Conservation (phyloP, 2,329 filamentous ascomycete genomes). For the Penicillium paneum region DNA sequence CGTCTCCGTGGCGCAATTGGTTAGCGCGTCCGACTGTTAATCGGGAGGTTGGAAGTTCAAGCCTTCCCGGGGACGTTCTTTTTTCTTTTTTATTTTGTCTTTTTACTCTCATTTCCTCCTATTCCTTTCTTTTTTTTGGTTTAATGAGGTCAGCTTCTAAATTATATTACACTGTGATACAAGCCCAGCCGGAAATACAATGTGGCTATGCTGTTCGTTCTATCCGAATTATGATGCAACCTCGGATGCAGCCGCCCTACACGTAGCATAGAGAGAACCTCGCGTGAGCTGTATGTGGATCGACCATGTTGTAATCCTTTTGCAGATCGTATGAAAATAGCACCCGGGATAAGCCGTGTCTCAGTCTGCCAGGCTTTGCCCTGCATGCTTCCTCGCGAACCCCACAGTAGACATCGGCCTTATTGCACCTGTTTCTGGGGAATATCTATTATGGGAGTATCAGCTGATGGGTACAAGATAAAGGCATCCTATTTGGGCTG, state of each 20-base stretch:
- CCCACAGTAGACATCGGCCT: slow-evolving; percentile 7
- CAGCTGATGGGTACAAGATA: neutral
- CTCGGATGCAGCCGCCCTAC: slow-evolving; percentile 7
- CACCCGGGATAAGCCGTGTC: slow-evolving; percentile 13
- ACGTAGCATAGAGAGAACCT: slow-evolving; percentile 1
- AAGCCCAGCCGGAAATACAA: neutral
- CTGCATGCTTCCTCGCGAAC: slow-evolving; percentile 1
- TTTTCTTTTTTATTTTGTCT: slow-evolving; percentile 11
- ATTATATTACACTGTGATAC: neutral
- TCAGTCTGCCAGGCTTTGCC: slow-evolving; percentile 6
- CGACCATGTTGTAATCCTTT: neutral
- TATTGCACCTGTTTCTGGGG: slow-evolving; percentile 1
- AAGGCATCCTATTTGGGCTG: neutral
- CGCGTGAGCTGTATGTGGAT: slow-evolving; percentile 6
- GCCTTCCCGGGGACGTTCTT: slow-evolving; percentile 40
- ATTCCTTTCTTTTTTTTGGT: neutral
- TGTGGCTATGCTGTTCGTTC: neutral
- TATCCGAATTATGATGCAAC: slow-evolving; percentile 13
- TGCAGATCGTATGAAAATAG: neutral
- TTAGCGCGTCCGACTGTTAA: slow-evolving; percentile 32
- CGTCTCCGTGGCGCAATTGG: slow-evolving; percentile 30
- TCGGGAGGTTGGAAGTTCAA: slow-evolving; percentile 42
- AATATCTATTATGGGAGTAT: neutral
- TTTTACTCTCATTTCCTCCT: neutral
- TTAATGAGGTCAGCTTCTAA: neutral